These are phyloP conservation scores for Carallia pectinifolia DNA, from an alignment of 345 rosid species.

Conservation along the genomic window DNA sequence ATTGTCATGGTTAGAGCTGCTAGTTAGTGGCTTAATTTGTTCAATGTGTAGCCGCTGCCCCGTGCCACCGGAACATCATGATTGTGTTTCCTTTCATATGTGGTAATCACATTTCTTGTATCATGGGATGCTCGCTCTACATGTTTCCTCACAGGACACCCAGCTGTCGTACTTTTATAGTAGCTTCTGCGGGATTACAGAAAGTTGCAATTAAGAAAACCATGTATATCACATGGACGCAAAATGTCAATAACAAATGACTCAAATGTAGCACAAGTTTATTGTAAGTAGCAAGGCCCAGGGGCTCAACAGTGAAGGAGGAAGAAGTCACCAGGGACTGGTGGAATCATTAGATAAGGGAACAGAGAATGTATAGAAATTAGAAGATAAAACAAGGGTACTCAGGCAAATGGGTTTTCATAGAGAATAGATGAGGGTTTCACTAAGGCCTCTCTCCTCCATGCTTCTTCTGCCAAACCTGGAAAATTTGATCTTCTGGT, in stretches of 20 bases:
- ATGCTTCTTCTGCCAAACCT: constrained; percentile 77
- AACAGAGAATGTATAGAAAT: constrained; percentile 2
- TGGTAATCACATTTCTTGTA: constrained; percentile 29
- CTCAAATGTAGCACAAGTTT: not conserved
- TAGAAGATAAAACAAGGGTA: not conserved
- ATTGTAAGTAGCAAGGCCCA: not conserved
- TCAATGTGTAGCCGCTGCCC: constrained; percentile 52
- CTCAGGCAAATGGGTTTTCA: not conserved
- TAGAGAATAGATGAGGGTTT: constrained; percentile 12
- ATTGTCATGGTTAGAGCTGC: not conserved
- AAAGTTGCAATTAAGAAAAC: not conserved
- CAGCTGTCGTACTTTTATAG: constrained; percentile 27
- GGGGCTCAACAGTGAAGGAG: constrained; percentile 20
- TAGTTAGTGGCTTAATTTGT: constrained; percentile 32
- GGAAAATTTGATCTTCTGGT: constrained; percentile 59
- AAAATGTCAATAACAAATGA: not conserved
- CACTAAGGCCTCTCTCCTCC: constrained; percentile 15
- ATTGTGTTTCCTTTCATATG: constrained; percentile 36
- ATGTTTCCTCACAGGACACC: constrained; percentile 33
- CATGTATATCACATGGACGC: not conserved
- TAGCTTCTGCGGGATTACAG: constrained; percentile 23
- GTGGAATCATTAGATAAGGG: not conserved
- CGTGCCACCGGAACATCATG: constrained; percentile 33
- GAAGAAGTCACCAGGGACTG: constrained; percentile 32
- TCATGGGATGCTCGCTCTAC: constrained; percentile 38